Conservation (phyloP, 2,329 filamentous ascomycete species). For the Neofusicoccum kwambonambiense region DNA sequence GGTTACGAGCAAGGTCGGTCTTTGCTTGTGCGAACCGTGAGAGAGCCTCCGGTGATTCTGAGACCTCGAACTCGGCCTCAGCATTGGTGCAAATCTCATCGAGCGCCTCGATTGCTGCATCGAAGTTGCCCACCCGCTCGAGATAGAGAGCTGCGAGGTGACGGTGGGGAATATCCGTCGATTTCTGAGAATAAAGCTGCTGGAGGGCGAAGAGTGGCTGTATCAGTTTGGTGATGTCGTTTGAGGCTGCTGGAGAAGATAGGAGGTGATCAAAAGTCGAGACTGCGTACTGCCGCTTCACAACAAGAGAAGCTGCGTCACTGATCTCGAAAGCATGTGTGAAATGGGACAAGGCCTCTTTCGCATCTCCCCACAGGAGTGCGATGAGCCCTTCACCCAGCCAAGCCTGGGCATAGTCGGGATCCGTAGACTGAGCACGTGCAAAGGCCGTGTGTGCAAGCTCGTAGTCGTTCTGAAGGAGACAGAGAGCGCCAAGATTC, state of each 20-base stretch:
- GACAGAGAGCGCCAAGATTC: constrained; percentile 82
- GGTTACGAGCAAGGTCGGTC: constrained; percentile 80
- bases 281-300: constrained; percentile 75
- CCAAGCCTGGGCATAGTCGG: constrained; percentile 92
- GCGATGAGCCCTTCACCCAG: constrained; percentile 88
- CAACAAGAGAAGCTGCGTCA: constrained; percentile 69
- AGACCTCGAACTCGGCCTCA: constrained; percentile 80
- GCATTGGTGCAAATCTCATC: constrained; percentile 65
- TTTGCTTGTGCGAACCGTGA: constrained; percentile 78
- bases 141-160: constrained; percentile 80
- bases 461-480: constrained; percentile 78
- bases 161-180: constrained; percentile 67
- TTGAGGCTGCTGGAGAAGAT: constrained; percentile 50
- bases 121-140: constrained; percentile 72
- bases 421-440: constrained; percentile 87
- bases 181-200: constrained; percentile 71
- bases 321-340: constrained; percentile 94
- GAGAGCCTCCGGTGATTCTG: constrained; percentile 73
- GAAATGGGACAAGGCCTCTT: constrained; percentile 81
- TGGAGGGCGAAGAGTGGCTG: constrained; percentile 86
- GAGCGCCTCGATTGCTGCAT: constrained; percentile 62
- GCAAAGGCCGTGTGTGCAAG: constrained; percentile 91
- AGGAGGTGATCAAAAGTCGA: constrained; percentile 81
- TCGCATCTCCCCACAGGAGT: constrained; percentile 68
- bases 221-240: constrained; percentile 64